Base-by-base conservation (phyloP, 1,284 basidiomycete genomes). In the Mycosarcoma mackinlayi region DNA sequence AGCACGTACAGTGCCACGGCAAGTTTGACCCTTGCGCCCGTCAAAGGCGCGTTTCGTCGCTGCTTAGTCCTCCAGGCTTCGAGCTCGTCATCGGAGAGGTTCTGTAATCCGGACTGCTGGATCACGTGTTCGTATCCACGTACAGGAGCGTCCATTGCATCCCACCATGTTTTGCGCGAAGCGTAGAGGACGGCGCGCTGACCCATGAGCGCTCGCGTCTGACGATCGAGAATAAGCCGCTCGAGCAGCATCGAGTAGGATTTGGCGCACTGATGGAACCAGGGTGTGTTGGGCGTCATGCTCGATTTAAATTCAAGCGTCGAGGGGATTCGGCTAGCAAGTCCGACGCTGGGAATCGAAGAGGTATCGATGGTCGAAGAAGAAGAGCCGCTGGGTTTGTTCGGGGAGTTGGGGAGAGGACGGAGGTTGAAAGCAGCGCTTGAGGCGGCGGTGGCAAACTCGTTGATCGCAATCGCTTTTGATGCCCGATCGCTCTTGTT, bases 111-210 rank as follows among this genome's bases (percentile, higher is more conserved):
- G 21, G 51, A 56, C 16, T 46, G 52, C 7, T 34, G 42, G 51
- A 77, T 62, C 28, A 73, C 82, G 45, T 85, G 84, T 21, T 86
- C 81, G 74, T 87, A 87, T 6, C 86, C 85, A 47, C 86, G 85
- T 8, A 87, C 86, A 56, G 86, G 85, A 33, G 83, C 79, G 67
- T 86, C 86, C 86, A 87, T 87, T 2, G 86, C 86, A 64, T 85
- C 85, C 84, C 84, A 85, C 86, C 86, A 87, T 1, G 86, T 86
- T 49, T 83, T 84, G 7, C 84, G n/a, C 78, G 73, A 67, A 0
- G 80, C 85, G 46, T 83, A 83, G 35, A 83, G 83, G 45, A 75
- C 78, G 0, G 84, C 86, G 21, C 62, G 78, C 49, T 65, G 57
- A 13, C 84, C 83, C 86, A 87, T 87, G 18, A 75, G 69, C 2